phyloP scores from a whole-genome alignment of 2,329 filamentous ascomycete species.

The Penicillium sp. region DNA sequence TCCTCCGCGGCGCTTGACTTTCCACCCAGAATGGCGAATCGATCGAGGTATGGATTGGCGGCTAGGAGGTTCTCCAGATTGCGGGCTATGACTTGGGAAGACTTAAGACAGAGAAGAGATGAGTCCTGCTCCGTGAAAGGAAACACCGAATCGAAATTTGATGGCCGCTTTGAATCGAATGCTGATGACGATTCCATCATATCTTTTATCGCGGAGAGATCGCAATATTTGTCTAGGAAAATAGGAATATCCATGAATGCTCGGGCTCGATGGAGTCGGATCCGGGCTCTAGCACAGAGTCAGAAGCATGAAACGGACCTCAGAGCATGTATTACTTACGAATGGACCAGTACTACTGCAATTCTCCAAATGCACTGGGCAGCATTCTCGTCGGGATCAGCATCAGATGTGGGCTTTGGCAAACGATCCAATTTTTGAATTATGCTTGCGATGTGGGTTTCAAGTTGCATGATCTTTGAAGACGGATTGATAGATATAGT shows the following conservation, averaged over 20 bases:
- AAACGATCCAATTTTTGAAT: too few species aligned
- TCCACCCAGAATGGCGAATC: too few species aligned
- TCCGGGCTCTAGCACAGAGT: background rate
- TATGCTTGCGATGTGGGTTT: too few species aligned
- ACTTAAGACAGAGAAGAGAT: background rate
- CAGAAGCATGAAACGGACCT: too few species aligned
- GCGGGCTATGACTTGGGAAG: background rate
- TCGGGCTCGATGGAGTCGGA: background rate
- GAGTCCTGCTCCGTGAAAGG: background rate
- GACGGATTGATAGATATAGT: too few species aligned
- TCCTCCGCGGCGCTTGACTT: background rate
- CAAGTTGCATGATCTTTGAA: too few species aligned
- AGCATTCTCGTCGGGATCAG: too few species aligned
- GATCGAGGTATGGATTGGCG: background rate
- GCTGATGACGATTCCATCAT: background rate
- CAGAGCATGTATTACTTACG: background rate
- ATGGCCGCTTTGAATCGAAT: background rate
- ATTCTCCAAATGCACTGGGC: background rate
- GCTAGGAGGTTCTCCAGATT: background rate
- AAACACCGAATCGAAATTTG: background rate
- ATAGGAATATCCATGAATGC: slow-evolving; percentile 2
- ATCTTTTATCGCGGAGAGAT: background rate
- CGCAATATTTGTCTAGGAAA: slow-evolving; percentile 1
- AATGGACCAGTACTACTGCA: background rate
- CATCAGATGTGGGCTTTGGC: too few species aligned